A percentile compares a stretch with the other conserved stretches of the same genome.
phyloP scores from a whole-genome alignment of 2,329 filamentous ascomycete species.

The Ceratocystis cubensis region DNA sequence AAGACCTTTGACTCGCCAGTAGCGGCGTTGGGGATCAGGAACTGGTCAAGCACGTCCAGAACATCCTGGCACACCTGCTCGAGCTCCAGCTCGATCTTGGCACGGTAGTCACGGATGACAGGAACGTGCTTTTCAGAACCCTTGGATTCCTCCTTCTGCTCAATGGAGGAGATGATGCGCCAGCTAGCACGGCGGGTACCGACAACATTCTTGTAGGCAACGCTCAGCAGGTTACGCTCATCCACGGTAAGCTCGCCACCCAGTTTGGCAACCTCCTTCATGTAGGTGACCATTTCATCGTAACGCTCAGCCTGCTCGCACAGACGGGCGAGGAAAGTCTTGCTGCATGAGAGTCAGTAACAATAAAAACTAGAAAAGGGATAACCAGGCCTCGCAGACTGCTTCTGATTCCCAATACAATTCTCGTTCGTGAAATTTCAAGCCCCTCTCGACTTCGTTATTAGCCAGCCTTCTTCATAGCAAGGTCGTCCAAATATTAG shows the following conservation, averaged over 20 bases:
- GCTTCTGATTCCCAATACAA: background rate
- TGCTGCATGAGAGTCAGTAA: conserved; percentile 46
- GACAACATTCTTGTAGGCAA: conserved; percentile 99
- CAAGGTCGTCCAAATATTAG: background rate
- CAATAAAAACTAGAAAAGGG: background rate
- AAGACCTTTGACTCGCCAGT: conserved; percentile 99
- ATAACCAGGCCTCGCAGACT: too few relatives aligned
- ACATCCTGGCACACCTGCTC: conserved; percentile 98
- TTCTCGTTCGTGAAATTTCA: background rate
- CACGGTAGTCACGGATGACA: conserved; percentile 92
- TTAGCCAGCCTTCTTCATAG: background rate
- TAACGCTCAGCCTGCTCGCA: conserved; percentile 99
- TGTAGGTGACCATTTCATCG: conserved; percentile 99
- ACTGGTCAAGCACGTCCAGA: conserved; percentile 83
- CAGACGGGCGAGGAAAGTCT: conserved; percentile 98
- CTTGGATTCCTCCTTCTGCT: conserved; percentile 99
- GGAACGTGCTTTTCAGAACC: conserved; percentile 87
- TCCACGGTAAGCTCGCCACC: conserved; percentile 76
- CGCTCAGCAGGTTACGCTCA: conserved; percentile 96
- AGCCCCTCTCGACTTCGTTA: background rate
- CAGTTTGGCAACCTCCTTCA: conserved; percentile 98
- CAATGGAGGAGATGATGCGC: conserved; percentile 99
- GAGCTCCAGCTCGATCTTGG: conserved; percentile 96
- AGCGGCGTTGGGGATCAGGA: conserved; percentile 88
- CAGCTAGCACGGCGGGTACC: conserved; percentile 96